Evolutionary conservation across 2,329 filamentous ascomycete genomes (phyloP).

Genomic region (Epichloe hybrida): DNA sequence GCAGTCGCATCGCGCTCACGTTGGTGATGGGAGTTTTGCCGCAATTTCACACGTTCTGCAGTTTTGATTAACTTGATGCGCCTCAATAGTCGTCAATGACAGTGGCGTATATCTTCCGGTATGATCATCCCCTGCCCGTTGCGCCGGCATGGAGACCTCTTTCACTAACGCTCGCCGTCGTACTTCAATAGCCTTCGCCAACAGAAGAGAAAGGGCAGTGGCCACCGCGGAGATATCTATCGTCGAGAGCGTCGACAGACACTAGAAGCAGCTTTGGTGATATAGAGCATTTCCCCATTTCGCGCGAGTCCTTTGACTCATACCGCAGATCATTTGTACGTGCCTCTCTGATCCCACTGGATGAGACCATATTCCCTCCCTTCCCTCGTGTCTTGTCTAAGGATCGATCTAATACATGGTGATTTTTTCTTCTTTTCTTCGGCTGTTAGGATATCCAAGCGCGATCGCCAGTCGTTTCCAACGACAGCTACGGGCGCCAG

Average conservation of each 20-base stretch:
- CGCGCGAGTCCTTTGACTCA: slow-evolving; percentile 91
- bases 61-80: slow-evolving; percentile 1
- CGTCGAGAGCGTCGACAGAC: slow-evolving; percentile 40
- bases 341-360: slow-evolving; percentile 9
- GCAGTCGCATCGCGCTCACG: neutral
- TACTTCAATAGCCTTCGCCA: slow-evolving; percentile 57
- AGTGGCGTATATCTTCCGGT: slow-evolving; percentile 90
- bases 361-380: neutral
- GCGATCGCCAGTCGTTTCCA: slow-evolving; percentile 56
- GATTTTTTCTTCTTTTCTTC: neutral
- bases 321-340: slow-evolving; percentile 90
- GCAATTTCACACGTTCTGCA: slow-evolving; percentile 9
- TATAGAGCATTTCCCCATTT: slow-evolving; percentile 89
- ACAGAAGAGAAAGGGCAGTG: slow-evolving; percentile 74
- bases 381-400: neutral
- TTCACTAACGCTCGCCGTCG: slow-evolving; percentile 4
- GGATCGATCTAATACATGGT: neutral
- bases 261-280: slow-evolving; percentile 55
- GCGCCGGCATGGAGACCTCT: neutral
- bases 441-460: slow-evolving; percentile 69
- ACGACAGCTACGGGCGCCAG: slow-evolving; percentile 52
- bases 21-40: slow-evolving; percentile 3
- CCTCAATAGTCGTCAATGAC: slow-evolving; percentile 71
- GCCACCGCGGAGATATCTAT: slow-evolving; percentile 39
- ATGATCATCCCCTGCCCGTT: slow-evolving; percentile 13